phyloP scores from a whole-genome alignment of 805 yeast genomes.

The Candida vaughaniae region DNA sequence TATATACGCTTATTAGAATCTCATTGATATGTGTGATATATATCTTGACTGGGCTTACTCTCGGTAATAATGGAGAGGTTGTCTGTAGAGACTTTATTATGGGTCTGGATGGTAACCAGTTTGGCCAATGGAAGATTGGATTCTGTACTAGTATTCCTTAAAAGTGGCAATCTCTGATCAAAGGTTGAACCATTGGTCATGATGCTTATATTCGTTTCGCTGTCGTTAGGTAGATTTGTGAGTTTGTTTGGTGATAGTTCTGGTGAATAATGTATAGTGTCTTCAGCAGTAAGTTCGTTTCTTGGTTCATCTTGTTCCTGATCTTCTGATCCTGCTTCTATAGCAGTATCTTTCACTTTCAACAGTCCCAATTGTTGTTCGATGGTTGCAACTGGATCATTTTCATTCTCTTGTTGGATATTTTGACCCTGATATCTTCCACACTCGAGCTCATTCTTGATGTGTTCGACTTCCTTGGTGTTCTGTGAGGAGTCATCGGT shows the following conservation, averaged over 20 bases:
- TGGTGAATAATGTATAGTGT: neutral
- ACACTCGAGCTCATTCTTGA: too few species aligned
- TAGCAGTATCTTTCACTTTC: neutral
- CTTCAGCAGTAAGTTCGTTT: neutral
- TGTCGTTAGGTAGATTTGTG: conserved; percentile 12
- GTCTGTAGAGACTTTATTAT: conserved; percentile 18
- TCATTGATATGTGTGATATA: conserved; percentile 22
- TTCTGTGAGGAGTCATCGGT: conserved; percentile 10
- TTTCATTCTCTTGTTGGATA: too few species aligned
- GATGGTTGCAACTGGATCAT: neutral
- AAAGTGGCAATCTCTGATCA: conserved; percentile 18
- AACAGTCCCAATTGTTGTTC: neutral
- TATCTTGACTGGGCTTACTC: conserved; percentile 16
- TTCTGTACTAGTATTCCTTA: conserved; percentile 14
- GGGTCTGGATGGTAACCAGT: conserved; percentile 6
- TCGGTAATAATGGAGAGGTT: conserved; percentile 22
- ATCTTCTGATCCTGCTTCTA: neutral
- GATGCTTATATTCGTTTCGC: conserved; percentile 17
- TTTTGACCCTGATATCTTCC: too few species aligned
- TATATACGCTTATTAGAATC: too few species aligned
- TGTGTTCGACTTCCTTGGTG: neutral
- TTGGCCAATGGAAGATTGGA: conserved; percentile 13
- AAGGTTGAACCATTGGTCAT: conserved; percentile 13
- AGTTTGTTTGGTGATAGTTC: neutral
- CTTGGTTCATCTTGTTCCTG: neutral